These are phyloP conservation scores for Aspergillus tamarii DNA, from an alignment of 2,329 filamentous ascomycete genomes.

Conservation along the genomic window DNA sequence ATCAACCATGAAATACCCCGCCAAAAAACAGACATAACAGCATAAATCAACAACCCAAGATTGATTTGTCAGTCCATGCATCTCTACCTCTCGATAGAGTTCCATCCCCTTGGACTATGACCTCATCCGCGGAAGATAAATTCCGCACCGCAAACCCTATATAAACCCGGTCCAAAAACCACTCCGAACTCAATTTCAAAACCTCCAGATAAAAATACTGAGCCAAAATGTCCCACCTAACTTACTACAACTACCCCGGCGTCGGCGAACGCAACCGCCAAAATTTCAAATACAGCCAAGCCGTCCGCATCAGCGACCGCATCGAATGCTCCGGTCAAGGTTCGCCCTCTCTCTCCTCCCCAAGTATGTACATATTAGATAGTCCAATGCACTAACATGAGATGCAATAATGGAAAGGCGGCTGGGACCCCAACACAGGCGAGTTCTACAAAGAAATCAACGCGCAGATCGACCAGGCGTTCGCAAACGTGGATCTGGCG, in stretches of 20 bases:
- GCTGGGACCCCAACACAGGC: constrained; percentile 35
- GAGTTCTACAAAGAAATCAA: constrained; percentile 41
- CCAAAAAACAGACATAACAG: neutral
- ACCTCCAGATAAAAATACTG: neutral
- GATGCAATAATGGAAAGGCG: constrained; percentile 26
- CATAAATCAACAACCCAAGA: neutral
- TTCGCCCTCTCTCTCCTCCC: constrained; percentile 1
- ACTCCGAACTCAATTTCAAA: neutral
- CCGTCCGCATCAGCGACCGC: constrained; percentile 52
- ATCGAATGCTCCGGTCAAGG: constrained; percentile 47
- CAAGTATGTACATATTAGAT: too few species aligned
- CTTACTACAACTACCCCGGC: constrained; percentile 45
- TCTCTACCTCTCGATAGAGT: neutral
- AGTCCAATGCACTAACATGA: neutral
- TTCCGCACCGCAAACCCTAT: neutral
- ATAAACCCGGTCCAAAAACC: neutral
- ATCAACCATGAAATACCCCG: neutral
- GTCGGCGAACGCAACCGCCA: constrained; percentile 41
- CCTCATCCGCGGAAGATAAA: constrained; percentile 3
- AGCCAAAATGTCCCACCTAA: constrained; percentile 38
- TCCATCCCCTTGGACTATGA: neutral
- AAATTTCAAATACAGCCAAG: constrained; percentile 49
- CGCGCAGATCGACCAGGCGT: constrained; percentile 56
- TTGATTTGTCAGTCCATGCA: neutral
- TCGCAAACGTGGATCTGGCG: constrained; percentile 58